phyloP scores from a whole-genome alignment of 2,329 filamentous ascomycete species.

The Aspergillus hiratsukae region DNA sequence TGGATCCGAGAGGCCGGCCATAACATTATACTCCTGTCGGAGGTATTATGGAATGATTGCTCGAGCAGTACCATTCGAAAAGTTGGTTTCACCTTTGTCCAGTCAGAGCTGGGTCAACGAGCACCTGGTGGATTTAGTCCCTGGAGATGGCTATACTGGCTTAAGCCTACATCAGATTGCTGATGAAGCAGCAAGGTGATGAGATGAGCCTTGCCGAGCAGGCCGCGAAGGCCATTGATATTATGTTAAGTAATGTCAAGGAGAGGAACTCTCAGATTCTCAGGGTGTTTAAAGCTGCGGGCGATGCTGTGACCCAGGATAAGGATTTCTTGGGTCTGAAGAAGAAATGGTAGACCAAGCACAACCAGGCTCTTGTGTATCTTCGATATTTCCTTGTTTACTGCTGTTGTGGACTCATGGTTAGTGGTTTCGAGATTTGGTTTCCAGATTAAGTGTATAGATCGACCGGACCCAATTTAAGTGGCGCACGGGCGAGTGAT shows the following conservation, averaged over 20 bases:
- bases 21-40: constrained; percentile 18
- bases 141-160: constrained; percentile 25
- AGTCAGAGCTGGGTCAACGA: constrained; percentile 21
- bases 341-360: background rate
- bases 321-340: background rate
- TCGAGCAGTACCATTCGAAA: constrained; percentile 10
- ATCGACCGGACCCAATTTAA: too few relatives aligned
- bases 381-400: background rate
- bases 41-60: constrained; percentile 19
- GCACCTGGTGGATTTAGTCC: constrained; percentile 19
- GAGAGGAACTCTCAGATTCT: constrained; percentile 16
- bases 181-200: constrained; percentile 14
- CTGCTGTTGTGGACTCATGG: too few relatives aligned
- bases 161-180: constrained; percentile 22
- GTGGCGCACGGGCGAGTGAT: too few relatives aligned
- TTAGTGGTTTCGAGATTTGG: too few relatives aligned
- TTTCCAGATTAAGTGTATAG: too few relatives aligned
- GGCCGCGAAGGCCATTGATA: constrained; percentile 15
- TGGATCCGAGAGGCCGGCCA: constrained; percentile 16
- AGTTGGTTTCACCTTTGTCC: constrained; percentile 14
- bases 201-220: constrained; percentile 17
- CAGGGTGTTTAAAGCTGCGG: constrained; percentile 1
- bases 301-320: background rate
- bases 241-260: constrained; percentile 14
- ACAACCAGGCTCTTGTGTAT: background rate